These are phyloP conservation scores for Penicillium sp. DNA, from an alignment of 2,329 filamentous ascomycete species.

Conservation along the genomic window DNA sequence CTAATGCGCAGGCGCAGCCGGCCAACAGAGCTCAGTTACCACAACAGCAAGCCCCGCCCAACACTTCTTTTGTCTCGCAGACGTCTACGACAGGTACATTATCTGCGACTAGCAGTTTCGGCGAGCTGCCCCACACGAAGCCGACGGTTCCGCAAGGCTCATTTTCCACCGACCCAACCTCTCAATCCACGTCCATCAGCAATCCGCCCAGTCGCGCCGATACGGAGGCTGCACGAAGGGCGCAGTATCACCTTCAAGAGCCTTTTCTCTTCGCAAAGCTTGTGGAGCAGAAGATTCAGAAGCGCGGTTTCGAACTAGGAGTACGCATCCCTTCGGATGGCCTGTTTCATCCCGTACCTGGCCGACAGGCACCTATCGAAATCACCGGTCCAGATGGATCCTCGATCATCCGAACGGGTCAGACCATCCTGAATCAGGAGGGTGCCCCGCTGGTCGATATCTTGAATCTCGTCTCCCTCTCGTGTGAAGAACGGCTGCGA, in stretches of 20 bases:
- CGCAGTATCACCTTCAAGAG: constrained; percentile 70
- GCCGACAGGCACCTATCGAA: constrained; percentile 47
- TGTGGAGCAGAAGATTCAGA: constrained; percentile 56
- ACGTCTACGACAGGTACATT: constrained; percentile 44
- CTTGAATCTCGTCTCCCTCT: constrained; percentile 77
- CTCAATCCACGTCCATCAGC: constrained; percentile 65
- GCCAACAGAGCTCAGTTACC: constrained; percentile 43
- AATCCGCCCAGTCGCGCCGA: constrained; percentile 64
- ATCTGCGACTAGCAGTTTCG: constrained; percentile 52
- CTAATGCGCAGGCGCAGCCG: constrained; percentile 39
- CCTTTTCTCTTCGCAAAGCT: constrained; percentile 69
- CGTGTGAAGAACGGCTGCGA: constrained; percentile 76
- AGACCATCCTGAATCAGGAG: constrained; percentile 71
- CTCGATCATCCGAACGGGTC: constrained; percentile 63
- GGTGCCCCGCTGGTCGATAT: constrained; percentile 75
- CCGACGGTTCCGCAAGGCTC: constrained; percentile 57
- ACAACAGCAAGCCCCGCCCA: constrained; percentile 53
- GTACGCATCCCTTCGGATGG: constrained; percentile 61
- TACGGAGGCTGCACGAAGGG: constrained; percentile 62
- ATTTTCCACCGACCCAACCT: constrained; percentile 68
- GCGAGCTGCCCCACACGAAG: constrained; percentile 53
- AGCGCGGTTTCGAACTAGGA: constrained; percentile 60
- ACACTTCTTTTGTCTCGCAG: constrained; percentile 43
- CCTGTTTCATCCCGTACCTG: constrained; percentile 50
- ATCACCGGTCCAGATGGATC: constrained; percentile 63